Percentiles rank a stretch among this genome's conserved stretches.
These are phyloP conservation scores for Kwoniella sp. DNA, from an alignment of 768 basidiomycete genomes.

Conservation along the genomic window DNA sequence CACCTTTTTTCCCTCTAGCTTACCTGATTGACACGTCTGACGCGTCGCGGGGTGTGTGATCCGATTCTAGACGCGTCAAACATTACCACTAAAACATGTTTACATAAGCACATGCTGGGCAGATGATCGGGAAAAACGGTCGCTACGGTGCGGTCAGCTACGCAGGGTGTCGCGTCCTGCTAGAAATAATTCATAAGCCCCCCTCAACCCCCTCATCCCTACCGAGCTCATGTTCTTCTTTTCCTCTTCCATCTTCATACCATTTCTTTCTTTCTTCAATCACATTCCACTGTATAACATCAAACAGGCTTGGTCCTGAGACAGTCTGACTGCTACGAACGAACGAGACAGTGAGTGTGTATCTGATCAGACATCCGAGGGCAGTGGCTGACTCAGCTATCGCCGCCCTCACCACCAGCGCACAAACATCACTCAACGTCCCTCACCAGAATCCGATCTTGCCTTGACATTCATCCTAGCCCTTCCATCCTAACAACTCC, in stretches of 20 bases:
- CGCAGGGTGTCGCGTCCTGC: neutral
- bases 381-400: neutral
- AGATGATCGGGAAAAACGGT: neutral
- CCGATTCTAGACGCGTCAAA: constrained; percentile 4
- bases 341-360: constrained; percentile 13
- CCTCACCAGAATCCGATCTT: neutral
- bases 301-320: constrained; percentile 17
- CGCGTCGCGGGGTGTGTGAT: neutral
- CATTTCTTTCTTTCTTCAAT: constrained; percentile 15
- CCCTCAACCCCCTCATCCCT: constrained; percentile 2
- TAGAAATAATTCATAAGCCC: neutral
- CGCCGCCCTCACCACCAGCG: neutral
- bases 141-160: neutral
- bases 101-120: constrained; percentile 5
- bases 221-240: constrained; percentile 11
- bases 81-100: constrained; percentile 10
- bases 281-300: constrained; percentile 15
- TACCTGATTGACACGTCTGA: neutral
- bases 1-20: neutral
- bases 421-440: constrained; percentile 1
- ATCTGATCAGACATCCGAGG: neutral
- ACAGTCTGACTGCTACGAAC: constrained; percentile 15
- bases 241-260: constrained; percentile 8
- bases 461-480: neutral
- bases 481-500: neutral